These are phyloP conservation scores for Chlorella variabilis DNA, from an alignment of 163 green algal species.

Conservation along the genomic window DNA sequence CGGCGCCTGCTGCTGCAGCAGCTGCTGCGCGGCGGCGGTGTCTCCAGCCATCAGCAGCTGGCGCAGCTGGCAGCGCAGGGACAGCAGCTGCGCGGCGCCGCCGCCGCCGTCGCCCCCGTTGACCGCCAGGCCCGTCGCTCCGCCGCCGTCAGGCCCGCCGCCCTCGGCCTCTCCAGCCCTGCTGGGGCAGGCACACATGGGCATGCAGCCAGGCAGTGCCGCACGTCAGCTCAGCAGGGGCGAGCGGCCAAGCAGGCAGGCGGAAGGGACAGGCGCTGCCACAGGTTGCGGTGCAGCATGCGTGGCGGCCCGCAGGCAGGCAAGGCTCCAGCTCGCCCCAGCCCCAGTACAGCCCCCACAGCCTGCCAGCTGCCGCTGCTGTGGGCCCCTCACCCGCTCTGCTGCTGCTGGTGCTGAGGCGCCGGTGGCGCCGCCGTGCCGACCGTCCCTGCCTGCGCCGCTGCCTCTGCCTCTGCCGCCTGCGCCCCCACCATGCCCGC, in stretches of 20 bases:
- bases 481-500: constrained; percentile 48
- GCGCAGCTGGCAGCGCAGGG: constrained; percentile 8
- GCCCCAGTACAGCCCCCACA: background rate
- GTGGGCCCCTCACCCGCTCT: background rate
- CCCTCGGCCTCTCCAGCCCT: no score
- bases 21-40: background rate
- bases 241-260: no score
- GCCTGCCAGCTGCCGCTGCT: background rate
- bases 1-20: constrained; percentile 18
- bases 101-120: background rate
- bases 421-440: no score
- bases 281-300: no score
- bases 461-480: background rate
- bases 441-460: background rate
- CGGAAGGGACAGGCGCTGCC: no score
- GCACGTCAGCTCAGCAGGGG: no score
- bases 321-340: no score
- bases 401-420: no score
- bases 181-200: no score
- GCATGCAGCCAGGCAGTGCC: no score
- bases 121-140: background rate
- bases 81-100: background rate
- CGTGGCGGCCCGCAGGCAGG: no score
- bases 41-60: constrained; percentile 28
- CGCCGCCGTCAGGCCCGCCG: no score